Conservation (phyloP, 2,329 filamentous ascomycete genomes). For the Penicillium sp. region DNA sequence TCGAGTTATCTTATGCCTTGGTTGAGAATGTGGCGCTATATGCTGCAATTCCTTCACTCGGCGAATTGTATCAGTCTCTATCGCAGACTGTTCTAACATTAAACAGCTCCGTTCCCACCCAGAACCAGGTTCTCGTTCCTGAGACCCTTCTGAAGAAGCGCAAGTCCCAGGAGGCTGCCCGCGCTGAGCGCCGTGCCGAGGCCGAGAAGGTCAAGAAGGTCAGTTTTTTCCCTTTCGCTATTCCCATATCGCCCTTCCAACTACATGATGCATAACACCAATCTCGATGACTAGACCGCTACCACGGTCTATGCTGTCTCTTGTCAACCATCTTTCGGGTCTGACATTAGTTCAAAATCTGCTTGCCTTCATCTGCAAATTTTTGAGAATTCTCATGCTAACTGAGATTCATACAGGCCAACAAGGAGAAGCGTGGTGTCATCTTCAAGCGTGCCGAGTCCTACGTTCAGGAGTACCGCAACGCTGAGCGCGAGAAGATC, state of each 20-base stretch:
- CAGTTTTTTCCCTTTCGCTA: conserved; percentile 38
- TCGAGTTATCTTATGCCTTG: conserved; percentile 68
- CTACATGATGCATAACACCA: conserved; percentile 77
- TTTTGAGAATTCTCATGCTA: conserved; percentile 23
- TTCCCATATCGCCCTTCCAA: conserved; percentile 27
- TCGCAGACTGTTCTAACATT: conserved; percentile 71
- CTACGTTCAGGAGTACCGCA: conserved; percentile 99
- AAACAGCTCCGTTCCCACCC: conserved; percentile 79
- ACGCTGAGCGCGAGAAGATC: conserved; percentile 97
- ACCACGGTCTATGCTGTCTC: conserved; percentile 85
- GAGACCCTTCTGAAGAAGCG: conserved; percentile 99
- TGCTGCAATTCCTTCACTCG: conserved; percentile 87
- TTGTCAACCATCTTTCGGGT: conserved; percentile 58
- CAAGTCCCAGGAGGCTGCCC: conserved; percentile 99
- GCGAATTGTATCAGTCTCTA: conserved; percentile 62
- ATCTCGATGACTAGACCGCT: conserved; percentile 76
- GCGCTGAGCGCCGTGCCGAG: conserved; percentile 78
- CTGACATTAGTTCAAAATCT: conserved; percentile 57
- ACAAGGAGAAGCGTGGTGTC: conserved; percentile 96
- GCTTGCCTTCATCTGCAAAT: conserved; percentile 14
- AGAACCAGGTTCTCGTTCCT: conserved; percentile 93
- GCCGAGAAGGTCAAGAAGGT: conserved; percentile 88
- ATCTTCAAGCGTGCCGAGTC: conserved; percentile 99
- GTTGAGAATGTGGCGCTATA: conserved; percentile 86
- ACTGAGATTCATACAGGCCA: conserved; percentile 60